Percentiles rank a stretch among this genome's conserved stretches.
Conservation (phyloP, 805 yeast genomes). For the Candida namnaoensis region DNA sequence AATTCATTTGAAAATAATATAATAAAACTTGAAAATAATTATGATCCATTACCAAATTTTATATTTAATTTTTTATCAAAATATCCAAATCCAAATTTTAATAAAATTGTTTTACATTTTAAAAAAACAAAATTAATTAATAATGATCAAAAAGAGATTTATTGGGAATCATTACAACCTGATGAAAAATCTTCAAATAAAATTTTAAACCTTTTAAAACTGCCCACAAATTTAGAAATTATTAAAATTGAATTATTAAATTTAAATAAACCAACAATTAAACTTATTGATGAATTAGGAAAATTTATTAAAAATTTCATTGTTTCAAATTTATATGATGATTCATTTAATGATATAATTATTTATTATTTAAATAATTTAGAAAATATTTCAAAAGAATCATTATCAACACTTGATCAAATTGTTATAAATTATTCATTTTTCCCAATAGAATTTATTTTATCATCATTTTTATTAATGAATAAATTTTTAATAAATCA, state of each 20-base stretch:
- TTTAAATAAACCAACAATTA: constrained; percentile 8
- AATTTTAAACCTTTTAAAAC: constrained; percentile 5
- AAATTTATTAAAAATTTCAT: neutral
- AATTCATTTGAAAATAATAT: constrained; percentile 3
- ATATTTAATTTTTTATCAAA: constrained; percentile 5
- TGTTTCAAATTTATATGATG: too few species aligned
- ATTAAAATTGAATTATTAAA: constrained; percentile 1
- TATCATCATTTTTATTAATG: constrained; percentile 8
- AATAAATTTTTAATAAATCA: constrained; percentile 10
- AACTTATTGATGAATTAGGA: constrained; percentile 6
- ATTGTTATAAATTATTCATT: constrained; percentile 1
- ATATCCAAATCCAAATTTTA: constrained; percentile 5
- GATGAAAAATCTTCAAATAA: constrained; percentile 2
- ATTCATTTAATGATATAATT: constrained; percentile 1
- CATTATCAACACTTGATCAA: constrained; percentile 3
- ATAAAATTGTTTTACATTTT: constrained; percentile 1
- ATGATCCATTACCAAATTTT: constrained; percentile 7
- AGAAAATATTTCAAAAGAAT: neutral
- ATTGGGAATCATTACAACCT: constrained; percentile 10
- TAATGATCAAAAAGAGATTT: constrained; percentile 1
- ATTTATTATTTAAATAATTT: constrained; percentile 1
- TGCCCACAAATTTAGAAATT: constrained; percentile 1
- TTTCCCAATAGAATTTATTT: too few species aligned
- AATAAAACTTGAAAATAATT: neutral
- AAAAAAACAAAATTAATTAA: neutral